phyloP scores from a whole-genome alignment of 306 rosid genomes.

The Crotalaria pallida region DNA sequence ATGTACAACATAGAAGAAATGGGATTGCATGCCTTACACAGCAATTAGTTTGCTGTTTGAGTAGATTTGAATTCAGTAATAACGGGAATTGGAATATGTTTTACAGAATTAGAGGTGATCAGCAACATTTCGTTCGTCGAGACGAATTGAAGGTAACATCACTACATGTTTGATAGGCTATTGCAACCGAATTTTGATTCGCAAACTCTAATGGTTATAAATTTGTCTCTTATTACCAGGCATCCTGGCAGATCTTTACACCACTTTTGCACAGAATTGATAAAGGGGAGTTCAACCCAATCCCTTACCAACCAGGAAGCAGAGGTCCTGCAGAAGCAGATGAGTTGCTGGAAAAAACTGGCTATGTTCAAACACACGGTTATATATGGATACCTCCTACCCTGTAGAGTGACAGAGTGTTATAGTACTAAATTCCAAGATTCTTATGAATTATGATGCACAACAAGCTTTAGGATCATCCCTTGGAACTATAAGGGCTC shows the following conservation, averaged over 20 bases:
- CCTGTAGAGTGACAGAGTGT: constrained; percentile 25
- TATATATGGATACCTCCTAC: constrained; percentile 91
- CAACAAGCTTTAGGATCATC: constrained; percentile 20
- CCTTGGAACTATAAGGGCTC: neutral
- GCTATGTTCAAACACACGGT: constrained; percentile 79
- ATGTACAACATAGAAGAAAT: neutral
- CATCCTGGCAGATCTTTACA: constrained; percentile 89
- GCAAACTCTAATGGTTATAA: neutral
- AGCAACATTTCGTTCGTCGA: constrained; percentile 84
- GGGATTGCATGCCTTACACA: neutral
- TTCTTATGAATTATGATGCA: neutral
- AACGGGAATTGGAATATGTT: constrained; percentile 1
- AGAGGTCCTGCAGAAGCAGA: constrained; percentile 82
- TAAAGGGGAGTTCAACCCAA: constrained; percentile 46
- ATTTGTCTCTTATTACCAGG: constrained; percentile 42
- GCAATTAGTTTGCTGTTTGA: neutral
- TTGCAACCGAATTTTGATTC: neutral
- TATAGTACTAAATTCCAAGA: neutral
- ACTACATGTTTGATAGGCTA: neutral
- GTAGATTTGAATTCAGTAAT: neutral
- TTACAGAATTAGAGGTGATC: constrained; percentile 82
- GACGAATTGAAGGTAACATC: constrained; percentile 74
- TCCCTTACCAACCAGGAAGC: constrained; percentile 66
- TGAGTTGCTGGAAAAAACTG: constrained; percentile 51
- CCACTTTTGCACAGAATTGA: constrained; percentile 84